A percentile compares a stretch with the other conserved stretches of the same genome.
phyloP scores from a whole-genome alignment of 331 rosid species.

The Quercus phellos region DNA sequence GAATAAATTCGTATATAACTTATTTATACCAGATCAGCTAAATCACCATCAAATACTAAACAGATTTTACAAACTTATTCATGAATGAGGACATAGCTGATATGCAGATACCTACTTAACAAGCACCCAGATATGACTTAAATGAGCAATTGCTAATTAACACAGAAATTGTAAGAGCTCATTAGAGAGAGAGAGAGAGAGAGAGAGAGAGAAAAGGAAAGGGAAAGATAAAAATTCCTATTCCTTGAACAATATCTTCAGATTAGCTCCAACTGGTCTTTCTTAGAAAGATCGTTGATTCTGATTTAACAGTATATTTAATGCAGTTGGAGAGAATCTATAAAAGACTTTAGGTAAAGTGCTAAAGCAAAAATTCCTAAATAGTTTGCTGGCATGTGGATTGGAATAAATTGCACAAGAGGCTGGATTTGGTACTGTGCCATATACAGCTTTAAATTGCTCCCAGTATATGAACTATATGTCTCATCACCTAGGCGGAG shows the following conservation, averaged over 20 bases:
- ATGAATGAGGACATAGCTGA: constrained; percentile 16
- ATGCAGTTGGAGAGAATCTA: constrained; percentile 52
- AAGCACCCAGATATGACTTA: constrained; percentile 20
- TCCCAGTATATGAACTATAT: constrained; percentile 41
- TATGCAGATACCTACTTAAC: constrained; percentile 22
- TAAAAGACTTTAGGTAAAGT: constrained; percentile 45
- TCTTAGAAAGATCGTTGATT: constrained; percentile 45
- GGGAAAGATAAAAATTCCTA: background rate
- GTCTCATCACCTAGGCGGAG: constrained; percentile 34
- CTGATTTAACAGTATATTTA: constrained; percentile 58
- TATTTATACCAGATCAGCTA: constrained; percentile 12
- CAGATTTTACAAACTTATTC: background rate
- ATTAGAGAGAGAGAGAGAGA: background rate
- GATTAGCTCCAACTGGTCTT: constrained; percentile 41
- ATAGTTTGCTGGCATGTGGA: constrained; percentile 62
- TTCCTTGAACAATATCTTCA: constrained; percentile 53
- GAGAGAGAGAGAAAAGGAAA: too few species aligned
- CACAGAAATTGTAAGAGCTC: constrained; percentile 14
- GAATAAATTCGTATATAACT: constrained; percentile 32
- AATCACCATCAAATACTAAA: constrained; percentile 7
- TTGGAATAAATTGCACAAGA: constrained; percentile 45
- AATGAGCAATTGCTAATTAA: constrained; percentile 22
- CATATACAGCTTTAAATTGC: constrained; percentile 24
- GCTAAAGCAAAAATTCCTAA: constrained; percentile 45
- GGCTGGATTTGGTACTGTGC: constrained; percentile 35